Base-by-base conservation (phyloP, 1,284 basidiomycete genomes). In the Irpex rosettiformis region DNA sequence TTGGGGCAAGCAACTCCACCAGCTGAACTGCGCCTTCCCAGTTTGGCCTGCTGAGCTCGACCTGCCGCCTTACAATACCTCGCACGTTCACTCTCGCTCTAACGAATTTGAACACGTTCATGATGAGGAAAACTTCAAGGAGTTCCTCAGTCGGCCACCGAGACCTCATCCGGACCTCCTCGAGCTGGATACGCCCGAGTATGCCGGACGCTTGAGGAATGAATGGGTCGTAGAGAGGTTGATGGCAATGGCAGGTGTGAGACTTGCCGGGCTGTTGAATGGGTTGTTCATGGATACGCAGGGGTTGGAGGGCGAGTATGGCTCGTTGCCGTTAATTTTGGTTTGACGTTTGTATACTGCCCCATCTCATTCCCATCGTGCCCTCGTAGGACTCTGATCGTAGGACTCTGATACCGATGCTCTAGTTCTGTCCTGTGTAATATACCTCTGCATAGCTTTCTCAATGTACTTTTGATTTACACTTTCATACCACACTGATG, bases 141-240 rank as follows among this genome's bases (percentile, higher is more conserved):
- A 62, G 43, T 60, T 52, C 48, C 59, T 55, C 54, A 28, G 54
- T 49, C 52, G 59, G 29, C 54, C 59, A 58, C 52, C 52, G 62
- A 51, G 59, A 28, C 63, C 67, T 53, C 69, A 70, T 55, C 60
- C 79, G n/a, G 69, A 70, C 51, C 58, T 70, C 57, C 58, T 91
- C 30, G 90, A 96, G 72, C 81, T 97, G n/a, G 90, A 96, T 71
- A 94, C 91, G 22, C 86, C 90, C 0, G 77, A 86, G 62, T 97
- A 97, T 67, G 75, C 88, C 1, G 93, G 89, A 1, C 74, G 74
- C 24, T 85, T 96, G 63, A 75, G 76, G 56, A 73, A 84, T 43
- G 75, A 82, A 60, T 88, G 88, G 81, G 74, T 93, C 42, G 67
- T 97, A 2, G 93, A 96, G 78, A 85, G 83, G 72, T 72, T 96